These are phyloP conservation scores for Scopulariopsis brevicaulis DNA, from an alignment of 2,329 filamentous ascomycete species.

Conservation along the genomic window DNA sequence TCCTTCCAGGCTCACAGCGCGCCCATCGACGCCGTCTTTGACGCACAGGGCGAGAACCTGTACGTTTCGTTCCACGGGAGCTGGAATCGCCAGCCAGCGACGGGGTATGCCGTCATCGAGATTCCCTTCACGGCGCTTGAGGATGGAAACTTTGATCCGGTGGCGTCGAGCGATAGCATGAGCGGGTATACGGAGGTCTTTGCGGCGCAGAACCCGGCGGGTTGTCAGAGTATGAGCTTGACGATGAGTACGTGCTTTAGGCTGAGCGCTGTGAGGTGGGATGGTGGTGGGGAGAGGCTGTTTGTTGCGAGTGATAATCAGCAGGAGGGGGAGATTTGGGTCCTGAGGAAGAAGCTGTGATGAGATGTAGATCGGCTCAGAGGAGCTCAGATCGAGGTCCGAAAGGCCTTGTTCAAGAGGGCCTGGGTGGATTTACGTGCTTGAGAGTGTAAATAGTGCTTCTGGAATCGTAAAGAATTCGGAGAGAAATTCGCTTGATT, in stretches of 20 bases:
- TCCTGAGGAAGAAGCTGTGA: conserved; percentile 5
- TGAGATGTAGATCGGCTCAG: background rate
- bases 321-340: conserved; percentile 12
- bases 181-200: conserved; percentile 19
- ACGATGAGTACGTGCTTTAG: conserved; percentile 13
- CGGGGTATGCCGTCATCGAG: conserved; percentile 23
- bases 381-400: too few relatives aligned
- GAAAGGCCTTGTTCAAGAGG: background rate
- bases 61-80: conserved; percentile 52
- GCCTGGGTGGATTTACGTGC: too few relatives aligned
- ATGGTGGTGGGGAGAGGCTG: conserved; percentile 9
- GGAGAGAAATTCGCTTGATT: too few relatives aligned
- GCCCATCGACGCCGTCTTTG: conserved; percentile 50
- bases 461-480: too few relatives aligned
- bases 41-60: conserved; percentile 33
- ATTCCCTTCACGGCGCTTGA: conserved; percentile 18
- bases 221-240: conserved; percentile 7
- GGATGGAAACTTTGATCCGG: conserved; percentile 17
- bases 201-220: conserved; percentile 16
- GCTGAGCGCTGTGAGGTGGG: conserved; percentile 11
- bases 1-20: conserved; percentile 48
- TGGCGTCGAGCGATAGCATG: conserved; percentile 15
- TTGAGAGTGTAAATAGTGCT: too few relatives aligned
- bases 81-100: conserved; percentile 30
- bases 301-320: conserved; percentile 14